A percentile compares a stretch with the other conserved stretches of the same genome.
phyloP scores from a whole-genome alignment of 2,329 filamentous ascomycete genomes.

The Fonsecaea nubica region DNA sequence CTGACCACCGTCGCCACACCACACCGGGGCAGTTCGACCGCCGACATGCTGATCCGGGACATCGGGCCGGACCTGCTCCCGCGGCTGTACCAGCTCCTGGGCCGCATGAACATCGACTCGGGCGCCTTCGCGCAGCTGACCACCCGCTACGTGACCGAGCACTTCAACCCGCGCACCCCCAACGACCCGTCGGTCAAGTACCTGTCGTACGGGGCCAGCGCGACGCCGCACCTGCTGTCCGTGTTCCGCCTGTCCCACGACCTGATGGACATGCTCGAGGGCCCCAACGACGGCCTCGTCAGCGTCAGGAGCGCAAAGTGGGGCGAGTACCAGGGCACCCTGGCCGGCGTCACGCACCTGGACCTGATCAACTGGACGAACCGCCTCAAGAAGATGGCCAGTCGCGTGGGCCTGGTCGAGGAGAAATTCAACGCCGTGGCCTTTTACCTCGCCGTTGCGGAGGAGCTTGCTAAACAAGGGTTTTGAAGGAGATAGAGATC shows the following conservation, averaged over 20 bases:
- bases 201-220: conserved; percentile 67
- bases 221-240: conserved; percentile 62
- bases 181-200: conserved; percentile 63
- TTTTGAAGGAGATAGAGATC: conserved; percentile 38
- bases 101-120: conserved; percentile 62
- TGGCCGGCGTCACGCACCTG: conserved; percentile 68
- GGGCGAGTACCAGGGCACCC: conserved; percentile 68
- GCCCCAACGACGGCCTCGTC: conserved; percentile 68
- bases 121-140: conserved; percentile 69
- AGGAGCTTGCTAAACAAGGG: conserved; percentile 75
- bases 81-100: conserved; percentile 62
- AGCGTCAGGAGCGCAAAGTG: conserved; percentile 65
- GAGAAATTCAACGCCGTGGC: conserved; percentile 67
- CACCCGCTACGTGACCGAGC: conserved; percentile 61
- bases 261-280: conserved; percentile 61
- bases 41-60: conserved; percentile 65
- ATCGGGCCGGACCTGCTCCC: conserved; percentile 62
- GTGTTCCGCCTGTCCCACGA: conserved; percentile 64
- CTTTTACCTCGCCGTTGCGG: conserved; percentile 69
- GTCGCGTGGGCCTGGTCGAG: conserved; percentile 62
- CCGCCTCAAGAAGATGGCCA: conserved; percentile 64
- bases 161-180: conserved; percentile 66
- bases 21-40: conserved; percentile 64
- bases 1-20: conserved; percentile 69
- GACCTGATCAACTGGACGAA: conserved; percentile 73